These are phyloP conservation scores for Meyerozyma guilliermondii DNA, from an alignment of 1,139 yeast species.

Conservation along the genomic window DNA sequence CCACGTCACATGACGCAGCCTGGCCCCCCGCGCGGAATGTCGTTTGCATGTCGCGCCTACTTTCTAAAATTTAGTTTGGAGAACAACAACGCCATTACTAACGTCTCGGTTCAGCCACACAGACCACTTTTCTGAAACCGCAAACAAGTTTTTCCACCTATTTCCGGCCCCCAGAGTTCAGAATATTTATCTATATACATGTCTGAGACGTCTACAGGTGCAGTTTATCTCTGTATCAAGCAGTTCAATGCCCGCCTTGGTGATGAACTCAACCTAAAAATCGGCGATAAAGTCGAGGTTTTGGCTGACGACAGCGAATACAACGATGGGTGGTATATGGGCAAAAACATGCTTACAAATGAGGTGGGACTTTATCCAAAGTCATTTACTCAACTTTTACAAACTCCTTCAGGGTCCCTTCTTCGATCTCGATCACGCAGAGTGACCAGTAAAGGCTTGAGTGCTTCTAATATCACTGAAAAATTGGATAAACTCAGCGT, in stretches of 20 bases:
- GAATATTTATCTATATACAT: background rate
- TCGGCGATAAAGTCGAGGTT: constrained; percentile 86
- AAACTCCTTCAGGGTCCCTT: constrained; percentile 8
- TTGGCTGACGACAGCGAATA: constrained; percentile 90
- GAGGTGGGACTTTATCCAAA: constrained; percentile 87
- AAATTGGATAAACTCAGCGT: constrained; percentile 14
- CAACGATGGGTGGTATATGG: constrained; percentile 97
- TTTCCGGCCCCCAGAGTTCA: background rate
- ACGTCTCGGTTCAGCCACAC: background rate
- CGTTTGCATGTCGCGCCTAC: background rate
- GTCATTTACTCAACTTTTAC: constrained; percentile 60
- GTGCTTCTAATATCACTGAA: constrained; percentile 13
- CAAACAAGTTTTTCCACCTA: background rate
- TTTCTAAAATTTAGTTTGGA: background rate
- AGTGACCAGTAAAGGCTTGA: constrained; percentile 9
- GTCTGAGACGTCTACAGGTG: constrained; percentile 8
- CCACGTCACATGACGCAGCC: background rate
- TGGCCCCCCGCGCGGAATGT: constrained; percentile 1
- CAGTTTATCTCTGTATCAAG: constrained; percentile 59
- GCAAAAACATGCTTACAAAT: constrained; percentile 66
- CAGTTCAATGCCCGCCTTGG: constrained; percentile 83
- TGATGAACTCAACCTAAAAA: constrained; percentile 75
- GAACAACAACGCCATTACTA: background rate
- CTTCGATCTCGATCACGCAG: constrained; percentile 13
- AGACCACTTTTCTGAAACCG: background rate